These are phyloP conservation scores for Dryadomyces sulphureus DNA, from an alignment of 2,329 filamentous ascomycete genomes.

Conservation along the genomic window DNA sequence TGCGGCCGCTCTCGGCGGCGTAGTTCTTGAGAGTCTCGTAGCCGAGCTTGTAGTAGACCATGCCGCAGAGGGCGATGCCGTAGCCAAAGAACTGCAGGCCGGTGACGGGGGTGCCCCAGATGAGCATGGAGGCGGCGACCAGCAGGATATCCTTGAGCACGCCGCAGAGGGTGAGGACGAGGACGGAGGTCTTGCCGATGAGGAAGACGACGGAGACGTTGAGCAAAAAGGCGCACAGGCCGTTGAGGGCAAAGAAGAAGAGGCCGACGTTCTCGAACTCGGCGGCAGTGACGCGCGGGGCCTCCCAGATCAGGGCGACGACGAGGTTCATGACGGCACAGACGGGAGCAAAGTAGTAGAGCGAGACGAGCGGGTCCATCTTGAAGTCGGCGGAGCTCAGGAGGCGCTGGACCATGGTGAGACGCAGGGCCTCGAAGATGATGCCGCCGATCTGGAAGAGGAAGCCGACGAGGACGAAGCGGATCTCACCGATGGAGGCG, in stretches of 20 bases:
- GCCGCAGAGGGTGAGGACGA: conserved; percentile 75
- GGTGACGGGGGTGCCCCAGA: conserved; percentile 65
- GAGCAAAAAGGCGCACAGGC: conserved; percentile 62
- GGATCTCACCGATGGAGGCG: conserved; percentile 88
- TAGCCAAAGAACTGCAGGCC: conserved; percentile 72
- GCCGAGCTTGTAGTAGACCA: conserved; percentile 78
- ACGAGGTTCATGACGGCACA: conserved; percentile 70
- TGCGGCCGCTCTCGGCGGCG: conserved; percentile 53
- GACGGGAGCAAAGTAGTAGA: conserved; percentile 81
- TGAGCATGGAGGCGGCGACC: conserved; percentile 63
- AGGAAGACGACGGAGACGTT: conserved; percentile 79
- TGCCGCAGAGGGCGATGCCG: conserved; percentile 61
- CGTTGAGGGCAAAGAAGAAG: conserved; percentile 60
- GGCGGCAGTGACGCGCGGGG: conserved; percentile 51
- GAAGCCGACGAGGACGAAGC: conserved; percentile 72
- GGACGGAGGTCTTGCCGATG: conserved; percentile 76
- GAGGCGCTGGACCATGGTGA: conserved; percentile 73
- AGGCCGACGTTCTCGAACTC: conserved; percentile 63
- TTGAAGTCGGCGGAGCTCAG: conserved; percentile 75
- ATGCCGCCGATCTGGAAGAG: conserved; percentile 67
- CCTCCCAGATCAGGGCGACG: conserved; percentile 59
- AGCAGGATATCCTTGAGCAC: conserved; percentile 81
- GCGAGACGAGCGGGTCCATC: conserved; percentile 79
- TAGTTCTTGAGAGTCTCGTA: conserved; percentile 74
- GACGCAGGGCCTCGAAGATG: conserved; percentile 65